Conservation (phyloP, 1,284 basidiomycete species). For the Testicularia cyperi region DNA sequence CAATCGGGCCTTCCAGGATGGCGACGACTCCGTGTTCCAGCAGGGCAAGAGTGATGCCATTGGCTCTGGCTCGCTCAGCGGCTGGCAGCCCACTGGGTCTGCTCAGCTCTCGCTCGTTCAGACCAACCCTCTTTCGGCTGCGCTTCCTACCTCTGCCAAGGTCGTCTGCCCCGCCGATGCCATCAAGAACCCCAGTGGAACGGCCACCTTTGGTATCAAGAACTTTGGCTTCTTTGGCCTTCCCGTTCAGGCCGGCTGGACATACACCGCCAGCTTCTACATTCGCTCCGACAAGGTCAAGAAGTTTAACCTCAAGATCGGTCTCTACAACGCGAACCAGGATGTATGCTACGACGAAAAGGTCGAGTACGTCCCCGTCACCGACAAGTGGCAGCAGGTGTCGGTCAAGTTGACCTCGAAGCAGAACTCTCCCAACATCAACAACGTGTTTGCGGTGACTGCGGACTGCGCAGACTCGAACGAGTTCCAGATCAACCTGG, state of each 20-base stretch:
- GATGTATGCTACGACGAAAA: too few relatives aligned
- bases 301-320: constrained; percentile 8
- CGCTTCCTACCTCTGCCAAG: constrained; percentile 36
- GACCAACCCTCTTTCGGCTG: constrained; percentile 30
- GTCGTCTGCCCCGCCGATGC: constrained; percentile 12
- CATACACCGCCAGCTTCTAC: constrained; percentile 42
- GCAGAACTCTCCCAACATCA: constrained; percentile 9
- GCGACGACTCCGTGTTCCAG: constrained; percentile 14
- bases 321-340: constrained; percentile 20
- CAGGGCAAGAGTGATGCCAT: constrained; percentile 15
- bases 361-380: constrained; percentile 1
- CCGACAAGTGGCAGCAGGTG: constrained; percentile 19
- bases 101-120: constrained; percentile 18
- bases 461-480: constrained; percentile 4
- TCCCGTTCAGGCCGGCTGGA: constrained; percentile 18
- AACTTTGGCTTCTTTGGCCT: constrained; percentile 48
- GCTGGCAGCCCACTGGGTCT: constrained; percentile 20
- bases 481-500: constrained; percentile 37
- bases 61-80: constrained; percentile 30
- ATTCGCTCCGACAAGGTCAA: constrained; percentile 21
- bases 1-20: constrained; percentile 43
- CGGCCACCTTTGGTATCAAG: constrained; percentile 20
- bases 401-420: constrained; percentile 1
- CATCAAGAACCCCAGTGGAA: neutral
- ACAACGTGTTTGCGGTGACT: constrained; percentile 43